phyloP scores from a whole-genome alignment of 306 rosid genomes.

The peach (Prunus persica) region DNA sequence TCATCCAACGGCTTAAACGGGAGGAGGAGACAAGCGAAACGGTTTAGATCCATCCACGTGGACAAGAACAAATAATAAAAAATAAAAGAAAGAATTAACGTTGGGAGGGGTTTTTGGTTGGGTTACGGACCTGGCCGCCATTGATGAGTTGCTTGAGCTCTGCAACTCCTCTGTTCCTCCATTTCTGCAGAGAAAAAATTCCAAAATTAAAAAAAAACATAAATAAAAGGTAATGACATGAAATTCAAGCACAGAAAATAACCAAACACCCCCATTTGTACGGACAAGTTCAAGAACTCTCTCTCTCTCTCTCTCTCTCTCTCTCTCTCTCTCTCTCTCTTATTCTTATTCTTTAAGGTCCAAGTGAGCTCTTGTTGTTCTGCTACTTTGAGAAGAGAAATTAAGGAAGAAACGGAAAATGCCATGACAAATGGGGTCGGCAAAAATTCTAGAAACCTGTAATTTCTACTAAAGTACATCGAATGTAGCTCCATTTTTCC shows the following conservation, averaged over 20 bases:
- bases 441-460: background rate
- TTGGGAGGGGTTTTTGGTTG: conserved; percentile 8
- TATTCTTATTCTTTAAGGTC: background rate
- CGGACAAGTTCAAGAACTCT: background rate
- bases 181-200: conserved; percentile 30
- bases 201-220: background rate
- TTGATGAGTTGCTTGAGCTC: conserved; percentile 73
- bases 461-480: background rate
- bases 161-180: conserved; percentile 41
- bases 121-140: conserved; percentile 64
- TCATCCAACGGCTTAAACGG: conserved; percentile 33
- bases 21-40: background rate
- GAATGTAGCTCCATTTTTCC: background rate
- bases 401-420: background rate
- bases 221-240: background rate
- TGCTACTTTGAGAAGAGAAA: background rate
- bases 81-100: conserved; percentile 13
- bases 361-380: background rate
- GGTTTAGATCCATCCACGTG: conserved; percentile 36
- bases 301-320: background rate
- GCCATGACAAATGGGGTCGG: background rate
- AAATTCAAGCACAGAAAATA: background rate
- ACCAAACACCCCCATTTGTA: background rate
- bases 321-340: background rate
- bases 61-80: background rate